Evolutionary conservation across 1,284 basidiomycete genomes (phyloP).

Genomic region (Lentinula novae-zelandiae): DNA sequence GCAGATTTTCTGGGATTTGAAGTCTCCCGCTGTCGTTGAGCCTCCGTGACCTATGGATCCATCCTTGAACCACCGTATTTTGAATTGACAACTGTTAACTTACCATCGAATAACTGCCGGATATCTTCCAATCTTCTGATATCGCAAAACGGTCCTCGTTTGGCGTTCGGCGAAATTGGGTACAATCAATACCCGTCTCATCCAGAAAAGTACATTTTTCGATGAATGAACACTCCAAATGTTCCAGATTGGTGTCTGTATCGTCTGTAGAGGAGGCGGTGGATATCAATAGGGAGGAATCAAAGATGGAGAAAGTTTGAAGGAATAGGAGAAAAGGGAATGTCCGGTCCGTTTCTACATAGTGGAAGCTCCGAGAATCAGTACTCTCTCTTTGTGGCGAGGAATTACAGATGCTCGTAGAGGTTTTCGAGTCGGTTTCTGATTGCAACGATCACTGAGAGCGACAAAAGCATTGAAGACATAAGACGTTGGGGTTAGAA

Average conservation of each 20-base stretch:
- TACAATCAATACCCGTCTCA: neutral
- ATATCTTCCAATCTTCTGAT: constrained; percentile 5
- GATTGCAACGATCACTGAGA: too few relatives aligned
- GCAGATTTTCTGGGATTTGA: neutral
- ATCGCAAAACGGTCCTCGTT: constrained; percentile 5
- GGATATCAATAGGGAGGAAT: neutral
- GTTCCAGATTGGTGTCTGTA: neutral
- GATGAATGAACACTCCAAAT: neutral
- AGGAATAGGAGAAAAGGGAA: constrained; percentile 44
- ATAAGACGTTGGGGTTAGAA: too few relatives aligned
- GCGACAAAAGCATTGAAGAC: too few relatives aligned
- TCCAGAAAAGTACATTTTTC: neutral
- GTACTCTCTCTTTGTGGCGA: constrained; percentile 1
- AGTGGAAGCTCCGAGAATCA: constrained; percentile 74
- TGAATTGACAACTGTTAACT: neutral
- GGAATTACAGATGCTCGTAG: neutral
- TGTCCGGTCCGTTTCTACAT: constrained; percentile 86
- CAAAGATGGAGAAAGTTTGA: neutral
- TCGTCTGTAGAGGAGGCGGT: neutral
- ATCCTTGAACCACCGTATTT: neutral
- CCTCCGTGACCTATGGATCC: neutral
- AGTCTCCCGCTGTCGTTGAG: neutral
- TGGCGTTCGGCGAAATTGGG: constrained; percentile 6
- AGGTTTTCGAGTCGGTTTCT: too few relatives aligned
- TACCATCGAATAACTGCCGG: constrained; percentile 2